Base-by-base conservation (phyloP, 2,329 filamentous ascomycete species). In the Madurella mycetomatis region DNA sequence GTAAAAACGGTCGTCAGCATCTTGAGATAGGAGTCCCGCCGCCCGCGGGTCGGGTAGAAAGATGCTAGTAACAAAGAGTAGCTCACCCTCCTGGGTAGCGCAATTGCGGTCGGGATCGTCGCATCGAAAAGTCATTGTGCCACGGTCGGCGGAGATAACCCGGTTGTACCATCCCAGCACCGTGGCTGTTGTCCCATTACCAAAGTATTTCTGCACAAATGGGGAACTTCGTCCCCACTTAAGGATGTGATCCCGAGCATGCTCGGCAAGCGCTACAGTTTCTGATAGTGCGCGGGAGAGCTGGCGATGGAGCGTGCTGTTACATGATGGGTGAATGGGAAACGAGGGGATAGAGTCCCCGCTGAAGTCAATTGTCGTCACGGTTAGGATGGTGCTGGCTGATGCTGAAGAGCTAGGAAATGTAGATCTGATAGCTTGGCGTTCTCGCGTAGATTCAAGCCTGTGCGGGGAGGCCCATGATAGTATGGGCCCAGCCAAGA, bases 61-160 rank as follows among this genome's bases (percentile, higher is more conserved):
- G 17, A 17, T 18, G 41, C 34, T 8, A 49, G 12, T 52, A 44
- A 31, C 5, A 49, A 9, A 56, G 18, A 47, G n/a, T 16, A 3
- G 65, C 70, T 50, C 62, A 73, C 72, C 65, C 25, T 77, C 73
- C 63, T 75, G 77, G 11, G 65, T 76, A 5, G 59, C 70, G 62
- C 85, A 88, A 70, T 88, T 88, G 17, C 75, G 71, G 61, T 88
- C 86, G 0, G 81, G 77, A 60, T 88, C 81, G 56, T 89, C 86
- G 61, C 86, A 88, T 17, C 85, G 80, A 73, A 88, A 87, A 16
- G 83, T 65, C 44, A 85, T 73, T 25, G 72, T 75, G 0, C 71
- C 71, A 63, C 81, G 81, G 67, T 87, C 78, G 1, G 76, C 82
- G 42, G 75, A 75, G 61, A 81, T 72, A 32, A 88, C 72, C 54